Conservation (phyloP, 345 rosid species). For the Reutealis trisperma region DNA sequence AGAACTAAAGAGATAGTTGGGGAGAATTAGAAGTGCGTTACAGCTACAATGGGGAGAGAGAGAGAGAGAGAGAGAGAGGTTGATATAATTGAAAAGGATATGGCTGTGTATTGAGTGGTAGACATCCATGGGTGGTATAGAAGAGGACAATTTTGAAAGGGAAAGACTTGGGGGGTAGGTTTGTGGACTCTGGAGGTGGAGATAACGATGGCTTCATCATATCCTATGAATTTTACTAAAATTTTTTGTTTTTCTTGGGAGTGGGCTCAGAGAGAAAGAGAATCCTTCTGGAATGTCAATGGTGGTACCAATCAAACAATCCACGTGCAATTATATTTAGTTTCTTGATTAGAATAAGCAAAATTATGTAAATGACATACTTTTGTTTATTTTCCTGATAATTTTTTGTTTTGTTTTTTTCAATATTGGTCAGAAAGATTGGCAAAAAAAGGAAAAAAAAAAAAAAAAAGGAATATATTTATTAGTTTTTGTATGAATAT, state of each 20-base stretch:
- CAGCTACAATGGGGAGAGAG: slow-evolving; percentile 33
- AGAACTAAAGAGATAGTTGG: not conserved
- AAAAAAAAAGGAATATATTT: not conserved
- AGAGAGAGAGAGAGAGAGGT: not conserved
- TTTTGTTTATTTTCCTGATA: too few species aligned
- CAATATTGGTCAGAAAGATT: not conserved
- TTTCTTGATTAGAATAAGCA: slow-evolving; percentile 5
- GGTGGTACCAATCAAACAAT: not conserved
- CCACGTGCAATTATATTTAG: not conserved
- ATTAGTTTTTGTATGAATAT: not conserved
- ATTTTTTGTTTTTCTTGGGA: not conserved
- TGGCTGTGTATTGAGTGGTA: slow-evolving; percentile 21
- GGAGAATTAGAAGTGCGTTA: slow-evolving; percentile 22
- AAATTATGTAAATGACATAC: slow-evolving; percentile 1
- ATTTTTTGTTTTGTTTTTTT: not conserved
- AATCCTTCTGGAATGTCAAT: slow-evolving; percentile 8
- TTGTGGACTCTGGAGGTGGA: slow-evolving; percentile 11
- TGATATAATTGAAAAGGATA: slow-evolving; percentile 9
- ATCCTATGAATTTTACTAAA: not conserved
- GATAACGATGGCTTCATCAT: not conserved
- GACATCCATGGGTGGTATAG: slow-evolving; percentile 22
- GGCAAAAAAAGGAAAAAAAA: too few species aligned
- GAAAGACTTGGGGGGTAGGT: not conserved
- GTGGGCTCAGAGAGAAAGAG: not conserved
- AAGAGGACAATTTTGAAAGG: slow-evolving; percentile 27